A percentile compares a stretch with the other conserved stretches of the same genome.
These are phyloP conservation scores for Blastocystis sp. DNA, from an alignment of 352 stramenopile species.

Conservation along the genomic window DNA sequence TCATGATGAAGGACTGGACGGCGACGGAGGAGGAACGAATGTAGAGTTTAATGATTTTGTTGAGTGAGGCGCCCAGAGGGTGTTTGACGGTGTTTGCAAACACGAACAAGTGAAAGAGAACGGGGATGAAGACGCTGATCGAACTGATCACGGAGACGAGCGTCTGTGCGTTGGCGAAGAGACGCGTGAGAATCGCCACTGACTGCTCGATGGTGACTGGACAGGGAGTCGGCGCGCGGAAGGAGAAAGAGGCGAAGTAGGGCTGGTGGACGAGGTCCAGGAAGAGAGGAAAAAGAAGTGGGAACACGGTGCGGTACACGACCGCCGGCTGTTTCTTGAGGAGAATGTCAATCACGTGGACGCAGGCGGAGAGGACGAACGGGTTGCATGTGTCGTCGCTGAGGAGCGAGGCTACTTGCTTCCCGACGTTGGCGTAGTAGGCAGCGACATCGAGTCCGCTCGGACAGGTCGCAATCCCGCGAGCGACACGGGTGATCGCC, in stretches of 20 bases:
- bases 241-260: background rate
- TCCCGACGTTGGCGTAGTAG: background rate
- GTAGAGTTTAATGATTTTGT: background rate
- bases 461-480: background rate
- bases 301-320: background rate
- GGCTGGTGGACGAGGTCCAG: background rate
- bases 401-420: background rate
- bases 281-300: background rate
- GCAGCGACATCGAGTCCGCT: background rate
- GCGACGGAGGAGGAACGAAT: background rate
- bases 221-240: background rate
- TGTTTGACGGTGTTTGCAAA: background rate
- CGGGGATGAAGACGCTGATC: background rate
- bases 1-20: background rate
- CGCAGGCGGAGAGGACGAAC: background rate
- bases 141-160: background rate
- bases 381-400: background rate
- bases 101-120: constrained; percentile 13
- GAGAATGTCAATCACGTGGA: background rate
- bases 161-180: background rate
- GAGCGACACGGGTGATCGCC: background rate
- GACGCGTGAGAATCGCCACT: background rate
- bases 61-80: background rate
- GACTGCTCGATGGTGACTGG: background rate
- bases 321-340: background rate